Evolutionary conservation across 495 filamentous ascomycete species (phyloP).

Genomic region (Lophiostoma macrostomum): DNA sequence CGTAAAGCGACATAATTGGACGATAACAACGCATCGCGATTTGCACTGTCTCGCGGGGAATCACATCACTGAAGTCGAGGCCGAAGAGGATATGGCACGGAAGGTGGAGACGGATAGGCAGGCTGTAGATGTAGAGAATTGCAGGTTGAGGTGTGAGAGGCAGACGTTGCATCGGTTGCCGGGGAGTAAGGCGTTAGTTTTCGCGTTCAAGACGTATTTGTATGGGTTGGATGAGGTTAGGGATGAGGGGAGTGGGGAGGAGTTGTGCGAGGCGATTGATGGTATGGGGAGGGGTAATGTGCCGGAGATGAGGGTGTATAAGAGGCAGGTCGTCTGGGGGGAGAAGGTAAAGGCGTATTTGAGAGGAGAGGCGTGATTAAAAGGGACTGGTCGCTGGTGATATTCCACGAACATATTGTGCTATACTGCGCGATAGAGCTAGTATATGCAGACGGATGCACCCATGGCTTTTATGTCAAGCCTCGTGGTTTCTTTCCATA

Average conservation of each 20-base stretch:
- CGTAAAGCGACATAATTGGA: slow-evolving; percentile 63
- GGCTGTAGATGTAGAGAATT: slow-evolving; percentile 54
- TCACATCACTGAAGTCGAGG: slow-evolving; percentile 46
- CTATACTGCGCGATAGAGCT: too few relatives aligned
- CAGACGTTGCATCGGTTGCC: slow-evolving; percentile 76
- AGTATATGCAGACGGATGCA: too few relatives aligned
- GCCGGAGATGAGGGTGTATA: slow-evolving; percentile 66
- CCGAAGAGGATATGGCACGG: slow-evolving; percentile 15
- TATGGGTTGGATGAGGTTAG: slow-evolving; percentile 67
- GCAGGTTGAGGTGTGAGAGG: slow-evolving; percentile 65
- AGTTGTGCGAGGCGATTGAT: slow-evolving; percentile 68
- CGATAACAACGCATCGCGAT: slow-evolving; percentile 53
- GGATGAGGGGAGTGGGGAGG: slow-evolving; percentile 61
- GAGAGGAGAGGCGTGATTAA: slow-evolving; percentile 20
- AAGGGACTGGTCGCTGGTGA: too few relatives aligned
- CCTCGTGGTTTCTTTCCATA: too few relatives aligned
- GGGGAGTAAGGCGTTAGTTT: slow-evolving; percentile 61
- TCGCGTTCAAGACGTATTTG: slow-evolving; percentile 77
- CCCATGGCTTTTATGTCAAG: too few relatives aligned
- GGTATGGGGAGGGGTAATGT: slow-evolving; percentile 67
- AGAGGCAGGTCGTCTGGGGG: slow-evolving; percentile 65
- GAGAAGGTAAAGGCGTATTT: slow-evolving; percentile 59
- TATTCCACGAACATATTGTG: too few relatives aligned
- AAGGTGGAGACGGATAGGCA: slow-evolving; percentile 47
- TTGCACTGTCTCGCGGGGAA: slow-evolving; percentile 57